phyloP scores from a whole-genome alignment of 495 filamentous ascomycete species.

The Annulohypoxylon nitens region DNA sequence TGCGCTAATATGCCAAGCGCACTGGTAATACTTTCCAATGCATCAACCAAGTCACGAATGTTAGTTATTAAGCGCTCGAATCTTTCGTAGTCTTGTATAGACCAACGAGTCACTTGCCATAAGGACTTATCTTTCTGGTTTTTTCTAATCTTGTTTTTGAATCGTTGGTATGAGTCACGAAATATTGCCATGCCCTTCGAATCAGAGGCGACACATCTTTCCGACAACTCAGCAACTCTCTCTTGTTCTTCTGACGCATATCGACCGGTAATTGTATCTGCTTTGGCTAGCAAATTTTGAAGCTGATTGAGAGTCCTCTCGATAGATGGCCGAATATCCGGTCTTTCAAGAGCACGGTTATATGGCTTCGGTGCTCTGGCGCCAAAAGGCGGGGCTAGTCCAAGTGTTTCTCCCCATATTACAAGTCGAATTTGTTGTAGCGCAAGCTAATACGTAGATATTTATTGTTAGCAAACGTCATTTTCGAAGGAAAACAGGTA shows the following conservation, averaged over 20 bases:
- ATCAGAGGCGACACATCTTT: neutral
- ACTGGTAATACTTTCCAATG: slow-evolving; percentile 13
- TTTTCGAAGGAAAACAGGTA: neutral
- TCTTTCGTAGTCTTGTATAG: slow-evolving; percentile 12
- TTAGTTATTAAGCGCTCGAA: slow-evolving; percentile 8
- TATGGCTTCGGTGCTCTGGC: neutral
- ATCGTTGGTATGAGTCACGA: slow-evolving; percentile 10
- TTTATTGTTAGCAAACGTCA: neutral
- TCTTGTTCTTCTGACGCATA: slow-evolving; percentile 15
- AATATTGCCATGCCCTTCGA: slow-evolving; percentile 14
- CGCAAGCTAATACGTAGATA: neutral
- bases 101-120: slow-evolving; percentile 20
- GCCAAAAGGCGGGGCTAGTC: slow-evolving; percentile 1
- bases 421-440: slow-evolving; percentile 11
- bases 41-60: slow-evolving; percentile 9
- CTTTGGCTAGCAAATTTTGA: neutral
- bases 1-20: slow-evolving; percentile 5
- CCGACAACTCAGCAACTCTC: slow-evolving; percentile 1
- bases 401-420: slow-evolving; percentile 19
- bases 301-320: slow-evolving; percentile 12
- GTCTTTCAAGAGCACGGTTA: slow-evolving; percentile 9
- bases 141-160: neutral
- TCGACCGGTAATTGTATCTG: slow-evolving; percentile 1
- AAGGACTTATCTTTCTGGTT: slow-evolving; percentile 9
- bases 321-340: slow-evolving; percentile 7